phyloP scores from a whole-genome alignment of 2,329 filamentous ascomycete genomes.

The Neonectria ditissima region DNA sequence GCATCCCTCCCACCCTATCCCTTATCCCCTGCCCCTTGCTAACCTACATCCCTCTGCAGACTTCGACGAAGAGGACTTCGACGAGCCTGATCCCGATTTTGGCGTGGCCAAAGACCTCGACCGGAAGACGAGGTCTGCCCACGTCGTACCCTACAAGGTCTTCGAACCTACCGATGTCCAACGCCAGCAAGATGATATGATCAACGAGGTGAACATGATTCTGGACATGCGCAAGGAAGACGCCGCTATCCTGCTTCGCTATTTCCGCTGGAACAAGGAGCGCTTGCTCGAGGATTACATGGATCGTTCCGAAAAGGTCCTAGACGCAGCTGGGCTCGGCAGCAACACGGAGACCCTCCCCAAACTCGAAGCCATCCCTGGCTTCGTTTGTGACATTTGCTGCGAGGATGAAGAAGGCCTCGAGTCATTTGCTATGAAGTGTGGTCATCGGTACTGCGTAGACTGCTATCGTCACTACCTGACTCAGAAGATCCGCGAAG shows the following conservation, averaged over 20 bases:
- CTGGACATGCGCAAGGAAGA: conserved; percentile 90
- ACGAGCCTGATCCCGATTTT: conserved; percentile 67
- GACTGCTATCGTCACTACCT: conserved; percentile 94
- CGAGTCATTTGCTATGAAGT: conserved; percentile 92
- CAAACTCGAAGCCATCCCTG: conserved; percentile 76
- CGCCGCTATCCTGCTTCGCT: conserved; percentile 87
- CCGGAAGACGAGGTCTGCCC: conserved; percentile 78
- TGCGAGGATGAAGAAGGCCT: conserved; percentile 86
- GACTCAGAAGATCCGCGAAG: conserved; percentile 90
- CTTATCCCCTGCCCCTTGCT: conserved; percentile 30
- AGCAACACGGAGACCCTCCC: conserved; percentile 71
- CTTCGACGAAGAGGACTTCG: conserved; percentile 69
- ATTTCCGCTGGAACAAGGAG: conserved; percentile 97
- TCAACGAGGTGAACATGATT: conserved; percentile 91
- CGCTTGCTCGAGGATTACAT: conserved; percentile 95
- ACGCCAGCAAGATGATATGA: conserved; percentile 84
- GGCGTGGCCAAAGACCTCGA: conserved; percentile 71
- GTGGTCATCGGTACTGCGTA: conserved; percentile 92
- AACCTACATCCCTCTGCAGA: conserved; percentile 53
- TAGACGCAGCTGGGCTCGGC: conserved; percentile 87
- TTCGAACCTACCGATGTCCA: conserved; percentile 85
- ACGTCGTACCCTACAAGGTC: conserved; percentile 88
- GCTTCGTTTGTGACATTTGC: conserved; percentile 95
- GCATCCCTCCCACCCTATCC: conserved; percentile 28
- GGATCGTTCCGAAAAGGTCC: conserved; percentile 82